phyloP scores from a whole-genome alignment of 2,329 filamentous ascomycete species.

The Colletotrichum sp. region DNA sequence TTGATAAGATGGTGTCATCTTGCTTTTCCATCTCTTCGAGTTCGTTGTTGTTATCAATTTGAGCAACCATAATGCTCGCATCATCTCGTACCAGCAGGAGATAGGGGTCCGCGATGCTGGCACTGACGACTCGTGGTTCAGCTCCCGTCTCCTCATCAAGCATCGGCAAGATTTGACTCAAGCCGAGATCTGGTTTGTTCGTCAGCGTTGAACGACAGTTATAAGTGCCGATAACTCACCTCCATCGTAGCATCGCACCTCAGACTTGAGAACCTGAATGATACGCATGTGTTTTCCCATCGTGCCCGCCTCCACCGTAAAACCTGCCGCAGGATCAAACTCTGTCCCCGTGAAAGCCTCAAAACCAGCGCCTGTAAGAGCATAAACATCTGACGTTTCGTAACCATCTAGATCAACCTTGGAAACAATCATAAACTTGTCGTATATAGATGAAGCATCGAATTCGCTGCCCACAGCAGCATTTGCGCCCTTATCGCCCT shows the following conservation, averaged over 20 bases:
- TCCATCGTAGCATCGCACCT: conserved; percentile 89
- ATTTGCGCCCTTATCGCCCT: conserved; percentile 54
- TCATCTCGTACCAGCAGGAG: conserved; percentile 85
- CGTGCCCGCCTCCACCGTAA: conserved; percentile 84
- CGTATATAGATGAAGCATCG: conserved; percentile 66
- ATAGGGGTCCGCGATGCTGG: conserved; percentile 88
- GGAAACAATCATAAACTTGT: conserved; percentile 84
- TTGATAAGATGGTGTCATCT: conserved; percentile 59
- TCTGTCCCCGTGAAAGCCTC: conserved; percentile 83
- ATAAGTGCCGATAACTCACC: conserved; percentile 58
- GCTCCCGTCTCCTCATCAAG: conserved; percentile 87
- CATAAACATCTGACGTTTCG: conserved; percentile 81
- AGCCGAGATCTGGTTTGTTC: conserved; percentile 63
- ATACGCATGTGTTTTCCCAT: conserved; percentile 83
- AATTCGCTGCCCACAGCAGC: conserved; percentile 60
- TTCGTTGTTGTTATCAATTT: conserved; percentile 82
- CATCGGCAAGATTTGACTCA: conserved; percentile 92
- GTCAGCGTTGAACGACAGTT: background rate
- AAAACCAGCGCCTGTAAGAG: conserved; percentile 74
- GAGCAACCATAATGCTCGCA: conserved; percentile 77
- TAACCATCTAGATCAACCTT: conserved; percentile 72
- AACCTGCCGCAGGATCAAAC: conserved; percentile 88
- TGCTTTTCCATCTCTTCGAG: conserved; percentile 79
- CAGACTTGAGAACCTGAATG: conserved; percentile 85
- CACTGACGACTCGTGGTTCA: conserved; percentile 78